Conservation (phyloP, 2,329 filamentous ascomycete species). For the Pseudogymnoascus sp. region DNA sequence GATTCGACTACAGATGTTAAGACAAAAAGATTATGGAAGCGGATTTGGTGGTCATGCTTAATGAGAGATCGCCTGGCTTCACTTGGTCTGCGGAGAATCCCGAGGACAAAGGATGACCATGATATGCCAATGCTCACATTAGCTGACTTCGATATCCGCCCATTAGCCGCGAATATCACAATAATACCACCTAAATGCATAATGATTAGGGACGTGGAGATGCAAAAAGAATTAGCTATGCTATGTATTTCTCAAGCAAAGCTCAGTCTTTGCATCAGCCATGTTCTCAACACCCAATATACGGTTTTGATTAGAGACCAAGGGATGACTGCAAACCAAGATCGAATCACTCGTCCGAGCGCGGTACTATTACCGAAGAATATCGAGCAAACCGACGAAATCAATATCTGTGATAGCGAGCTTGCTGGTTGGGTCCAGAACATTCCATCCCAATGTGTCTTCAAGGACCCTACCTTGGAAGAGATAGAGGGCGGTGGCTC, state of each 20-base stretch:
- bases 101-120: conserved; percentile 82
- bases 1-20: conserved; percentile 63
- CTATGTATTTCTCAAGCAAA: conserved; percentile 87
- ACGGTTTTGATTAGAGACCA: conserved; percentile 65
- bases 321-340: conserved; percentile 26
- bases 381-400: conserved; percentile 61
- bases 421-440: conserved; percentile 67
- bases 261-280: conserved; percentile 77
- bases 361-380: conserved; percentile 83
- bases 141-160: conserved; percentile 70
- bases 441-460: conserved; percentile 63
- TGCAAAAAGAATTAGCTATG: conserved; percentile 68
- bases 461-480: conserved; percentile 47
- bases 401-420: conserved; percentile 68
- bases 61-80: conserved; percentile 87
- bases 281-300: conserved; percentile 81
- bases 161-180: conserved; percentile 58
- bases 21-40: conserved; percentile 76
- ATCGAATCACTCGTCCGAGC: conserved; percentile 56
- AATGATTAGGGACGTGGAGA: conserved; percentile 57
- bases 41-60: conserved; percentile 94
- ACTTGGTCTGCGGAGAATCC: conserved; percentile 81
- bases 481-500: conserved; percentile 53
- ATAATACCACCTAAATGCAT: conserved; percentile 59
- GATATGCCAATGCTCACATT: conserved; percentile 81